These are phyloP conservation scores for Ophiosphaerella narmari DNA, from an alignment of 2,329 filamentous ascomycete genomes.

Conservation along the genomic window DNA sequence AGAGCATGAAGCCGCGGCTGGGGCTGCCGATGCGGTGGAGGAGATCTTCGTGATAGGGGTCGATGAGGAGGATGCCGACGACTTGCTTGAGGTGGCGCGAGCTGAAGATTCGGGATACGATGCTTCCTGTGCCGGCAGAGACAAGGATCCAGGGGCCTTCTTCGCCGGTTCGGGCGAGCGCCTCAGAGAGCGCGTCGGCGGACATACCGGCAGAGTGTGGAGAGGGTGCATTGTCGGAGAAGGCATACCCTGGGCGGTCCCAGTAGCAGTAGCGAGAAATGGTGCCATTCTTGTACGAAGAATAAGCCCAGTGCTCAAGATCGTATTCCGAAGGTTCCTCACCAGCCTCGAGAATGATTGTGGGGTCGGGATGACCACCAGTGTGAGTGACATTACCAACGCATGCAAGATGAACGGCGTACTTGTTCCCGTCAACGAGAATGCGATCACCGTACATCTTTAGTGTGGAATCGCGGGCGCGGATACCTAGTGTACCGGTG, in stretches of 20 bases:
- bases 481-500: conserved; percentile 78
- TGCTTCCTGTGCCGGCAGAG: conserved; percentile 82
- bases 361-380: conserved; percentile 66
- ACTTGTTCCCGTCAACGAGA: conserved; percentile 82
- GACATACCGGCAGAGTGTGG: conserved; percentile 92
- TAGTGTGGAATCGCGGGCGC: conserved; percentile 77
- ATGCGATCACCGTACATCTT: conserved; percentile 74
- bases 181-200: conserved; percentile 86
- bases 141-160: conserved; percentile 87
- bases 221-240: conserved; percentile 89
- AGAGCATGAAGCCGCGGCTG: conserved; percentile 78
- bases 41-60: conserved; percentile 86
- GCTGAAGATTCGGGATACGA: conserved; percentile 91
- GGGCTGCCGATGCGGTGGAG: conserved; percentile 70
- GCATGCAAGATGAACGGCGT: conserved; percentile 85
- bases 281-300: conserved; percentile 75
- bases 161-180: conserved; percentile 78
- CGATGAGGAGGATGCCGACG: conserved; percentile 80
- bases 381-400: conserved; percentile 68
- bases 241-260: conserved; percentile 87
- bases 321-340: conserved; percentile 78
- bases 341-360: conserved; percentile 83
- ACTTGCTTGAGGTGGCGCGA: conserved; percentile 77
- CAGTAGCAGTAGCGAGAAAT: conserved; percentile 93
- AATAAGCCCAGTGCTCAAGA: conserved; percentile 78